Base-by-base conservation (phyloP, 1,284 basidiomycete species). In the Ceratobasidium sp. region DNA sequence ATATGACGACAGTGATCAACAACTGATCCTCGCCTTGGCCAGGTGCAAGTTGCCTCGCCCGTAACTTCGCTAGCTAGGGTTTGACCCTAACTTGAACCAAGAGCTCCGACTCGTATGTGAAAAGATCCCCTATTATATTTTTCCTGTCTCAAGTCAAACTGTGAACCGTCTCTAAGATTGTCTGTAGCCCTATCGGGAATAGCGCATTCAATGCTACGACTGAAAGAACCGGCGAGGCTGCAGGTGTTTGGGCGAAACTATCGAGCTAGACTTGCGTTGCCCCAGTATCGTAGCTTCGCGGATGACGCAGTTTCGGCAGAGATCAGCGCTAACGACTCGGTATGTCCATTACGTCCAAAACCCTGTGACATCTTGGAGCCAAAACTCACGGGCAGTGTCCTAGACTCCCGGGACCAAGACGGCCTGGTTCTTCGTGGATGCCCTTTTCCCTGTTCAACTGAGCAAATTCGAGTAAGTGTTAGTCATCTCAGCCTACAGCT, bases 321-420 rank as follows among this genome's bases (percentile, higher is more conserved):
- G 48, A 67, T 67, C 28, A 67, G 32, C 48, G 62, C 62, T 16
- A 67, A 67, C 21, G 62, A 67, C 62, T 67, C 62, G 62, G 62
- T 67, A 43, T 23, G 62, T 30, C 45, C 36, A n/a, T 53, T 67
- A 64, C 46, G 50, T 45, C 21, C 21, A 16, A 8, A 58, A 21
- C 55, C 55, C 32, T 58, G 55, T n/a, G 6, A n/a, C 32, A 58
- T 41, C 55, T 6, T 58, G 9, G 32, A 36, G n/a, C 55, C 32
- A n/a, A 23, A 32, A 58, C 55, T n/a, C 21, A 53, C 50, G 21
- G 28, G 55, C 16, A 1, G 21, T 26, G 36, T 26, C 34, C 34
- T 30, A 67, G 62, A 67, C 62, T 53, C 62, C 62, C 26, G 62
- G 62, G n/a, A 48, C 46, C 18, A 67, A 67, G 50, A 67, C 62